Evolutionary conservation across 2,329 filamentous ascomycete genomes (phyloP).

Genomic region (Penicillium verrucosum): DNA sequence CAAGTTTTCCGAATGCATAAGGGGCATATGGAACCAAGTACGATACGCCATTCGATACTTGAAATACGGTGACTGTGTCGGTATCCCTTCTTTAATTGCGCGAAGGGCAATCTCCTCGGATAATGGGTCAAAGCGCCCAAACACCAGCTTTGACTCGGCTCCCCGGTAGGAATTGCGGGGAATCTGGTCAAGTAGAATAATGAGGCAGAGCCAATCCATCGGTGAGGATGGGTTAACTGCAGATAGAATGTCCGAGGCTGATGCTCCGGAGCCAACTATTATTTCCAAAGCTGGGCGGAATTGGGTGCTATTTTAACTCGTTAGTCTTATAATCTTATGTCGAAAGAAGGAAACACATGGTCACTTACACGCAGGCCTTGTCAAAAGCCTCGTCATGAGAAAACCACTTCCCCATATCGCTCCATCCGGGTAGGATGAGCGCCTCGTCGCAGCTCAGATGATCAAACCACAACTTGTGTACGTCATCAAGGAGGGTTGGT

Average conservation of each 20-base stretch:
- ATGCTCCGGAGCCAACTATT: constrained; percentile 15
- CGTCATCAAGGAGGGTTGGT: constrained; percentile 17
- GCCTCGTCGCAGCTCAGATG: constrained; percentile 16
- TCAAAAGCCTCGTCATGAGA: constrained; percentile 18
- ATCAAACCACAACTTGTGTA: constrained; percentile 26
- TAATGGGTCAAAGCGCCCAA: constrained; percentile 57
- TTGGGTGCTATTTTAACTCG: constrained; percentile 10
- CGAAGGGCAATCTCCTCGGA: constrained; percentile 44
- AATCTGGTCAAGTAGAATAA: constrained; percentile 62
- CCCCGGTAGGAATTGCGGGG: constrained; percentile 61
- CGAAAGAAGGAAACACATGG: not conserved
- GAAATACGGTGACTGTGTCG: constrained; percentile 28
- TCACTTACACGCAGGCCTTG: constrained; percentile 19
- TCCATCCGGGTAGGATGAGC: constrained; percentile 16
- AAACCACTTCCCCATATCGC: constrained; percentile 24
- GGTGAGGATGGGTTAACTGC: constrained; percentile 14
- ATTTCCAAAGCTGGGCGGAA: constrained; percentile 19
- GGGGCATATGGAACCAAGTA: constrained; percentile 58
- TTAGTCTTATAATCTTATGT: not conserved
- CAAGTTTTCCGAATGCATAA: constrained; percentile 53
- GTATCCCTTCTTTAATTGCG: constrained; percentile 38
- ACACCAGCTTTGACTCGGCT: constrained; percentile 46
- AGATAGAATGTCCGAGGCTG: constrained; percentile 15
- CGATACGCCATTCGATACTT: constrained; percentile 41
- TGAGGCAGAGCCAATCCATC: constrained; percentile 44